phyloP scores from a whole-genome alignment of 352 stramenopile species.

The Thalassiosira livingstoniorum region DNA sequence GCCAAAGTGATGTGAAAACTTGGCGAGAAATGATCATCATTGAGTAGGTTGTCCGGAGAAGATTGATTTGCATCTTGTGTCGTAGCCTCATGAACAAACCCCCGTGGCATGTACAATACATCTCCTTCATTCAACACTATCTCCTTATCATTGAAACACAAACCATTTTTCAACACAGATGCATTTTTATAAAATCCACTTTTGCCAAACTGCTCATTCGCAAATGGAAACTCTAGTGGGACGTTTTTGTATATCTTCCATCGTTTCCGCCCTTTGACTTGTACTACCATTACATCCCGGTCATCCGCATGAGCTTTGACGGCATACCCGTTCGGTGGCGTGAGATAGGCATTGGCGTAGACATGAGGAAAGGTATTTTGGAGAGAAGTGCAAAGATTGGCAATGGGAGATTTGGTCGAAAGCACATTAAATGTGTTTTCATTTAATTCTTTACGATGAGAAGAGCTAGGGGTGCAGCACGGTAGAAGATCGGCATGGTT shows the following conservation, averaged over 20 bases:
- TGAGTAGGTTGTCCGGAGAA: not conserved
- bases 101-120: slow-evolving; percentile 85
- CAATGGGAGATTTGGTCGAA: no score
- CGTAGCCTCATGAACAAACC: slow-evolving; percentile 83
- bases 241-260: slow-evolving; percentile 84
- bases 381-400: slow-evolving; percentile 73
- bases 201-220: slow-evolving; percentile 85
- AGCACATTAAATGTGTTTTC: slow-evolving; percentile 48
- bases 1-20: slow-evolving; percentile 82
- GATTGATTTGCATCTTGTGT: slow-evolving; percentile 23
- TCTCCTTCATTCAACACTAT: slow-evolving; percentile 74
- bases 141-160: slow-evolving; percentile 59
- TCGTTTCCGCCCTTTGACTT: slow-evolving; percentile 78
- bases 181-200: slow-evolving; percentile 58
- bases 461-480: no score
- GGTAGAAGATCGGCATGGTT: slow-evolving; percentile 86
- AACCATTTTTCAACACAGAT: slow-evolving; percentile 57
- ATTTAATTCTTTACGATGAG: no score
- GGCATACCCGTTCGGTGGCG: slow-evolving; percentile 73
- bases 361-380: slow-evolving; percentile 80
- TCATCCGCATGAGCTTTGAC: slow-evolving; percentile 84
- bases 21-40: slow-evolving; percentile 3
- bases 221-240: slow-evolving; percentile 79
- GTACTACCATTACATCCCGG: slow-evolving; percentile 85
- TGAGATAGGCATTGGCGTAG: slow-evolving; percentile 85